Evolutionary conservation across 371 early-diverging fungal species (phyloP), one percentile per base, ranked within the genome.

Genomic region (Rhizopus delemar): DNA sequence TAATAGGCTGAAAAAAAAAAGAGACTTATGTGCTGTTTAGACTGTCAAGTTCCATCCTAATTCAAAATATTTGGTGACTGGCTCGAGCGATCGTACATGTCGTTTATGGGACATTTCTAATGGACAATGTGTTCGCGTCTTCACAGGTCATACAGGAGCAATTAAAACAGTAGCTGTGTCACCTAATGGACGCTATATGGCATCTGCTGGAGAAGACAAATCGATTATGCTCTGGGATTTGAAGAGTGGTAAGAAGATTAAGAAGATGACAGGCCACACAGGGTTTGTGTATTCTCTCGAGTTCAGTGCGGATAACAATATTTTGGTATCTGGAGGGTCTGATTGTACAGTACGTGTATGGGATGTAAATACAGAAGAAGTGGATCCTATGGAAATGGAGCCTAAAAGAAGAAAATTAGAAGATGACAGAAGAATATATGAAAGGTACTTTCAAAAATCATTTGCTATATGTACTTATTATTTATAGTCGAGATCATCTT

Each of bases 1-100:
- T 8, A 41, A 11, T 5, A 8, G 15, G 16, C 16, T 56, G 3
- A 22, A 22, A 22, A 22, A 22, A 22, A 6, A 15, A 36, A 36
- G 6, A 9, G 8, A 6, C 36, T 36, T 11, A 36, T 36, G 5
- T 43, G 7, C n/a, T 43, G 5, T 43, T 31, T 62, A 86, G 87
- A 83, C 82, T 41, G 97, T 99, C 39, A 90, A 90, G 68, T 99
- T 99, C 75, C 99, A 99, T 76, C 99, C 99, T 7, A 99, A 99
- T 71, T 86, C 91, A 49, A 95, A 94, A 63, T 99, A 99, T 71
- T 52, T 99, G 8, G 89, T 93, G 31, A 96, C 98, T 5, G 99
- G 99, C 3, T 94, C 95, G 0, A 86, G 90, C 65, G 99, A 99
- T 80, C 86, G 89, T 55, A 95, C 97, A n/a, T 87, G 89, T 13